phyloP scores from a whole-genome alignment of 305 asterid genomes.

The Solanum hybrid region DNA sequence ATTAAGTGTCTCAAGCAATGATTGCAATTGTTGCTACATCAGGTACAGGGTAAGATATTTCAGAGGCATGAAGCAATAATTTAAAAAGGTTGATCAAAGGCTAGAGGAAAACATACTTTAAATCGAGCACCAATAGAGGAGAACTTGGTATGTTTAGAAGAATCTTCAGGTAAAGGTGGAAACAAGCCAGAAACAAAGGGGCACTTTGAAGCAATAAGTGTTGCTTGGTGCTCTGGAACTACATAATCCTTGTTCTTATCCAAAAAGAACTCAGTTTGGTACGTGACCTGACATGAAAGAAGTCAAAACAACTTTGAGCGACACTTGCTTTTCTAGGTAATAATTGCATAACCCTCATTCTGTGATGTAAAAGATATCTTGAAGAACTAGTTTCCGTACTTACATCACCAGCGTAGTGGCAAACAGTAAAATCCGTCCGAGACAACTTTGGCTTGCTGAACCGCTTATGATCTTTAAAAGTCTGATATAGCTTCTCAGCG shows the following conservation, averaged over 20 bases:
- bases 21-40: slow-evolving; percentile 78
- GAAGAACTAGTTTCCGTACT: slow-evolving; percentile 10
- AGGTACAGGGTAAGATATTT: slow-evolving; percentile 11
- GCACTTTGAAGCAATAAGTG: slow-evolving; percentile 70
- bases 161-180: slow-evolving; percentile 75
- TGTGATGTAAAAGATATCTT: background rate
- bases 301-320: slow-evolving; percentile 19
- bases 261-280: slow-evolving; percentile 73
- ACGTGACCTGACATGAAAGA: slow-evolving; percentile 57
- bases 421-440: slow-evolving; percentile 70
- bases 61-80: background rate
- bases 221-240: slow-evolving; percentile 85
- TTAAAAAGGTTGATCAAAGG: background rate
- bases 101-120: slow-evolving; percentile 45
- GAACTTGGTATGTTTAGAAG: slow-evolving; percentile 77
- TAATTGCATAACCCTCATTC: background rate
- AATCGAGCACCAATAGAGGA: slow-evolving; percentile 85
- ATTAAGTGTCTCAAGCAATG: slow-evolving; percentile 82
- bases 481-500: slow-evolving; percentile 79
- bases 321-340: slow-evolving; percentile 1
- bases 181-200: slow-evolving; percentile 69
- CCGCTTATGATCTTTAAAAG: slow-evolving; percentile 83
- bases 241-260: slow-evolving; percentile 96
- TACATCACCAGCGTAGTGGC: slow-evolving; percentile 98
- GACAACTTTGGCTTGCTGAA: slow-evolving; percentile 88